Evolutionary conservation across 2,329 filamentous ascomycete genomes (phyloP).

Genomic region (Teratosphaeriaceae sp.): DNA sequence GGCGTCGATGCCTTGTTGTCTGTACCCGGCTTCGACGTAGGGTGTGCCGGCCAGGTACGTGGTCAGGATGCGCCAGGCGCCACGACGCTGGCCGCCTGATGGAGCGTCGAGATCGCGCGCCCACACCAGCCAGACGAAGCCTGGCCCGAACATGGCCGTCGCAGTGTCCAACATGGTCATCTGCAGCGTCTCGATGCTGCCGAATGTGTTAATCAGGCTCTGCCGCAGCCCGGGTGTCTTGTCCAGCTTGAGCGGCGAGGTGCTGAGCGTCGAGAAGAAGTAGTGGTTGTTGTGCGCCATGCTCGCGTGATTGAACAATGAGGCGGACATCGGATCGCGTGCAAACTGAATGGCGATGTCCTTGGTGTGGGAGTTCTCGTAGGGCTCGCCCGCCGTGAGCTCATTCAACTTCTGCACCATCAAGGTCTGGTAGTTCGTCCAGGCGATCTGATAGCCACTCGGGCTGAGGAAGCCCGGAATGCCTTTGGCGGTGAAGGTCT

Average conservation of each 20-base stretch:
- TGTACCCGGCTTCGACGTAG: slow-evolving; percentile 76
- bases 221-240: slow-evolving; percentile 49
- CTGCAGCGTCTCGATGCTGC: slow-evolving; percentile 74
- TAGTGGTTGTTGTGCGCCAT: slow-evolving; percentile 91
- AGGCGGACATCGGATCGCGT: slow-evolving; percentile 68
- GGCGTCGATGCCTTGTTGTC: slow-evolving; percentile 62
- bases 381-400: slow-evolving; percentile 62
- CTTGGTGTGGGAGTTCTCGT: slow-evolving; percentile 56
- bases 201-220: slow-evolving; percentile 65
- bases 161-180: slow-evolving; percentile 75
- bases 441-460: slow-evolving; percentile 67
- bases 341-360: slow-evolving; percentile 68
- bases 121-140: slow-evolving; percentile 88
- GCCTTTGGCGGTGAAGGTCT: slow-evolving; percentile 43
- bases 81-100: slow-evolving; percentile 28
- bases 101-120: slow-evolving; percentile 16
- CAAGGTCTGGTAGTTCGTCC: slow-evolving; percentile 72
- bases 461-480: slow-evolving; percentile 66
- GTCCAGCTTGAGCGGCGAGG: slow-evolving; percentile 30
- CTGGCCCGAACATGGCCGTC: slow-evolving; percentile 88
- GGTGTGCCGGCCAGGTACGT: slow-evolving; percentile 92
- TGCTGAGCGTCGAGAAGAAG: slow-evolving; percentile 56
- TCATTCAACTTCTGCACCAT: slow-evolving; percentile 71
- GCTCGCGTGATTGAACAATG: slow-evolving; percentile 90
- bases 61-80: slow-evolving; percentile 61